Evolutionary conservation across 768 basidiomycete species (phyloP), one percentile per base, ranked within the genome.

Genomic region (Mycena alexandri): DNA sequence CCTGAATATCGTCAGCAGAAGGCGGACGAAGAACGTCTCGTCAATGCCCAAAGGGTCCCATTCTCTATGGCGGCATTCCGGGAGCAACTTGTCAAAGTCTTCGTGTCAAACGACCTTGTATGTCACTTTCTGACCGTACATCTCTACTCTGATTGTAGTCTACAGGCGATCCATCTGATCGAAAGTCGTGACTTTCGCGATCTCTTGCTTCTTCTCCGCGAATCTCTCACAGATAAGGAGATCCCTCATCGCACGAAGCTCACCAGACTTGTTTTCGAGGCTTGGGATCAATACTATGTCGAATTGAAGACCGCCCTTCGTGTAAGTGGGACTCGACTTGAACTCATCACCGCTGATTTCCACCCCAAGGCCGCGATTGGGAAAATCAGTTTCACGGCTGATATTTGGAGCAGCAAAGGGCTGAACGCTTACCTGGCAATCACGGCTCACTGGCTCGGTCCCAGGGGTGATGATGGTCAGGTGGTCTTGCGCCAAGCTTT

Each of bases 391-490:
- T 61, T 61, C 42, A 52, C 41, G 6, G 50, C 61, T 9, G 60
- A 61, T 24, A 61, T 61, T 34, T 59, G 44, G 50, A 58, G 56
- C 29, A 58, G 56, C 43, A 43, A 59, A 59, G 43, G 57, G 25
- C 25, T 59, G 43, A 44, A 59, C n/a, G 22, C 57, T 29, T 59
- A 59, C 44, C 43, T 59, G 42, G 57, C 57, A 47, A 59, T 59
- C 42, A 59, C 43, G 46, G 57, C 57, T 33, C 57, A 59, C 57
- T 59, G 57, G 57, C 61, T 54, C n/a, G 51, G 61, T n/a, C 61
- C 51, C 24, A 62, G 42, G 51, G 52, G 43, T 29, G 61, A 53
- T 19, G 42, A 54, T 44, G 21, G 43, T 6, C 61, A 62, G 42
- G 61, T 46, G 10, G n/a, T 54, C n/a, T 46, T 62, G 42, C 36